Evolutionary conservation across 2,329 filamentous ascomycete genomes (phyloP), one percentile per base, ranked within the genome.

Genomic region (Pseudonectria buxi): DNA sequence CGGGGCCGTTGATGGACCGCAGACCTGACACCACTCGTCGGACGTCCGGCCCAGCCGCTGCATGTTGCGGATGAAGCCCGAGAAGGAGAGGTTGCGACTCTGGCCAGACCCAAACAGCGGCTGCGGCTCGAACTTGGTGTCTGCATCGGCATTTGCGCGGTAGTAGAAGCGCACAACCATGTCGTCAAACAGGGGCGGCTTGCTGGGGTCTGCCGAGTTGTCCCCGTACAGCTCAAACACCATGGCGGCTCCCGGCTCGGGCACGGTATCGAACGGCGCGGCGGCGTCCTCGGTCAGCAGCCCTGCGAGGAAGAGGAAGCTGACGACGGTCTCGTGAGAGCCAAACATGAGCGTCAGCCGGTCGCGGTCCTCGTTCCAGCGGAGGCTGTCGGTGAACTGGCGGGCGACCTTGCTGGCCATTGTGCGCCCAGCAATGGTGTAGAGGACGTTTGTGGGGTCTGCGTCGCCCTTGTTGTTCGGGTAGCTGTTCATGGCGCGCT

Each of bases 161-260:
- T 76, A 79, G 4, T 71, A 54, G 51, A 80, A 76, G n/a, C 75
- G 69, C 4, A 80, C 67, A 37, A 58, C 64, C 12, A 78, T 57
- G 14, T 71, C 61, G 9, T 61, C 49, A 0, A 46, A 37, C 3
- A 44, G 30, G 1, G 65, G 64, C 39, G 39, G 40, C 15, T 16
- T 45, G 44, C 27, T 45, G 34, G 34, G 40, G 28, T 39, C 37
- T 5, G 46, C 35, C 4, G 44, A 28, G 14, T 56, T 38, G 12
- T 56, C 44, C 10, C 58, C 56, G 24, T 67, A 56, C 13, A 80
- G 57, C 62, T 95, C 88, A 54, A 92, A 88, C 0, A 75, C 67
- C 71, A 94, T 81, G 27, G 76, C 73, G 1, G 79, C 81, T 0
- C 86, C 87, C 26, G 87, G 86, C 45, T 81, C 71, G 0, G 83